Conservation (phyloP, 2,329 filamentous ascomycete genomes). For the Fusarium coicis region DNA sequence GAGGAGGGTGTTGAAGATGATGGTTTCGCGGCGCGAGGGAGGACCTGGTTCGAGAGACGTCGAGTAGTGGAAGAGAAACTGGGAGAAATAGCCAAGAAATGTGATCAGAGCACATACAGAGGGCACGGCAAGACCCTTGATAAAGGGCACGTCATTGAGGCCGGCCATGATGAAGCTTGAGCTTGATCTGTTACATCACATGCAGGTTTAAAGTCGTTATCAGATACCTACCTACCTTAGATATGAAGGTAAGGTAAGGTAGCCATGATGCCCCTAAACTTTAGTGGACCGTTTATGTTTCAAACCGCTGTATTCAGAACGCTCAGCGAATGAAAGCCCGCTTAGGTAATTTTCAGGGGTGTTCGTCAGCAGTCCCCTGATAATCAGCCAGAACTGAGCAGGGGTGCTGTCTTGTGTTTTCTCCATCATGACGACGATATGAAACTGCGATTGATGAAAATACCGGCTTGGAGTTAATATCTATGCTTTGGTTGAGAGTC, state of each 20-base stretch:
- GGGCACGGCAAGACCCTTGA: conserved; percentile 73
- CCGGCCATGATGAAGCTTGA: conserved; percentile 51
- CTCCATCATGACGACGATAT: conserved; percentile 26
- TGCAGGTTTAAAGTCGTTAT: conserved; percentile 4
- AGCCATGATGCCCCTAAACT: not conserved
- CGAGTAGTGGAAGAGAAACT: conserved; percentile 71
- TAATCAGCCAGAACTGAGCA: conserved; percentile 21
- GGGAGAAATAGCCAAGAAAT: conserved; percentile 78
- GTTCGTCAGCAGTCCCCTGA: conserved; percentile 36
- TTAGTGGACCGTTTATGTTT: conserved; percentile 10
- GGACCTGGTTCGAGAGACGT: conserved; percentile 68
- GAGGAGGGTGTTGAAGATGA: conserved; percentile 74
- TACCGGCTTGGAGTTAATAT: not conserved
- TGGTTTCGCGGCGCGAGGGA: conserved; percentile 64
- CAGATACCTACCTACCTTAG: not conserved
- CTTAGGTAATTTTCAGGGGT: conserved; percentile 37
- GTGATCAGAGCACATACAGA: conserved; percentile 72
- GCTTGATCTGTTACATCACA: conserved; percentile 21
- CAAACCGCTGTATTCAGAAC: conserved; percentile 8
- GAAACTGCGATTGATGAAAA: not conserved
- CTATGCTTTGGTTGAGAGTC: not conserved
- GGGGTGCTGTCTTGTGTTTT: conserved; percentile 16
- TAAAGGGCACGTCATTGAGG: conserved; percentile 54
- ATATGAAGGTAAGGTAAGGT: not conserved
- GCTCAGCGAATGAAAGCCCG: not conserved